Percentiles rank a stretch among this genome's conserved stretches.
These are phyloP conservation scores for Crithidia expoeki DNA, from an alignment of 208 protist genomes.

Conservation along the genomic window DNA sequence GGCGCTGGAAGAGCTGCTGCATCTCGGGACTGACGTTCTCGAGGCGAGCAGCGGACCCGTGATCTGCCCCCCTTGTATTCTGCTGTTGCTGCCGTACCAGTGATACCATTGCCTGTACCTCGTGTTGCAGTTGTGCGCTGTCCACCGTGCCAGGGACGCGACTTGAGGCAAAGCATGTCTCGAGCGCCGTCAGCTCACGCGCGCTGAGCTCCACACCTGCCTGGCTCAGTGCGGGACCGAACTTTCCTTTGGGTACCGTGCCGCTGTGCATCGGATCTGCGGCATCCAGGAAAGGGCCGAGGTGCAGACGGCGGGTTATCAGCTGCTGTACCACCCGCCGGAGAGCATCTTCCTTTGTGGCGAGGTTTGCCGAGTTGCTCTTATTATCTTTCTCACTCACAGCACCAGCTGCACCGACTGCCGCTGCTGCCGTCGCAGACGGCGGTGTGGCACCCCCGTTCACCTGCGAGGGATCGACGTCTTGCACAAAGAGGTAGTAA, in stretches of 20 bases:
- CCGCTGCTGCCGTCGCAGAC: neutral
- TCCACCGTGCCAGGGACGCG: conserved; percentile 46
- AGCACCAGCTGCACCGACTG: neutral
- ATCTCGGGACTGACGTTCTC: conserved; percentile 23
- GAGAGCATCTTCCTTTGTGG: conserved; percentile 43
- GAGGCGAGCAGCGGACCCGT: neutral
- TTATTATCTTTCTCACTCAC: no score
- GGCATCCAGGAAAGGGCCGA: conserved; percentile 78
- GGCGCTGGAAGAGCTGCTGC: conserved; percentile 36
- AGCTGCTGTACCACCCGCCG: conserved; percentile 61
- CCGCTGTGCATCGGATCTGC: conserved; percentile 84
- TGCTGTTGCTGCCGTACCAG: neutral
- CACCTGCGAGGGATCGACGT: conserved; percentile 74
- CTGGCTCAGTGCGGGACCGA: conserved; percentile 71
- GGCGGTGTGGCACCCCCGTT: neutral
- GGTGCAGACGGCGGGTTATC: conserved; percentile 54
- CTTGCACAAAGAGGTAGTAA: conserved; percentile 88
- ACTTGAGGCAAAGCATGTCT: conserved; percentile 40
- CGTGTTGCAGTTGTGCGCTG: conserved; percentile 38
- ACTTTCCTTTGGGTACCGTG: conserved; percentile 51
- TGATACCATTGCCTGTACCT: conserved; percentile 37
- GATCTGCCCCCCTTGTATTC: neutral
- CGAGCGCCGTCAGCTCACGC: conserved; percentile 52
- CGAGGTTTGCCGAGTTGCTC: neutral
- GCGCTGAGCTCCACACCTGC: conserved; percentile 54